Evolutionary conservation across 2,329 filamentous ascomycete genomes (phyloP), one percentile per base, ranked within the genome.

Genomic region (Alternaria postmessia): DNA sequence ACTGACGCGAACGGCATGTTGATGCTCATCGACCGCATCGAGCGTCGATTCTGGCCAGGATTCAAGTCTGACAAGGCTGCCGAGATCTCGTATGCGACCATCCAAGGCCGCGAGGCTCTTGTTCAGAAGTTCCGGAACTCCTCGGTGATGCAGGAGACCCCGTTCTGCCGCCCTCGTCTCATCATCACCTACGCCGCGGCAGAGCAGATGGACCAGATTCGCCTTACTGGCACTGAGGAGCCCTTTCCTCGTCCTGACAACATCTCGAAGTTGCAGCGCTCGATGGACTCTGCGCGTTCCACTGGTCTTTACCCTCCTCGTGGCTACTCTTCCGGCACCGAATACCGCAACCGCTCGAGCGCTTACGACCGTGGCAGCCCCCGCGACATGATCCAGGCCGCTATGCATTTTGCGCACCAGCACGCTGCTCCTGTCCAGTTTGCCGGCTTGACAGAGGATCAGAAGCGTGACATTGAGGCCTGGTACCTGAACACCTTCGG

Each of bases 71-170:
- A 92, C 79, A 97, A 97, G 78, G 85, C 92, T 49, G 92, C 92
- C 0, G 92, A 96, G 77, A 88, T 98, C 44, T 97, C 94, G 0
- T 99, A 98, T 78, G 95, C 95, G n/a, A 97, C 94, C 12, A 94
- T 97, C 61, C 95, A 99, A 81, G 95, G 95, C 46, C 90, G 91
- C 64, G 93, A 97, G 73, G 94, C 92, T 65, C 84, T 98, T 0
- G 88, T 97, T 7, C 91, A 96, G 77, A 97, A 98, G 75, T 99
- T 99, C 74, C 89, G 95, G 36, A 99, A 99, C 81, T 97, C 93
- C 39, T 94, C 93, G 0, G 93, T 99, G 30, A 97, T 98, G 93
- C 84, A 94, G 1, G 94, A 98, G 79, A 87, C 89, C 11, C 84
- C 88, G 0, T 88, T 90, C 53, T 96, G 93, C 71, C 89, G 93